Evolutionary conservation across 495 filamentous ascomycete species (phyloP).

Genomic region (Pseudoneurospora amorphoporcata): DNA sequence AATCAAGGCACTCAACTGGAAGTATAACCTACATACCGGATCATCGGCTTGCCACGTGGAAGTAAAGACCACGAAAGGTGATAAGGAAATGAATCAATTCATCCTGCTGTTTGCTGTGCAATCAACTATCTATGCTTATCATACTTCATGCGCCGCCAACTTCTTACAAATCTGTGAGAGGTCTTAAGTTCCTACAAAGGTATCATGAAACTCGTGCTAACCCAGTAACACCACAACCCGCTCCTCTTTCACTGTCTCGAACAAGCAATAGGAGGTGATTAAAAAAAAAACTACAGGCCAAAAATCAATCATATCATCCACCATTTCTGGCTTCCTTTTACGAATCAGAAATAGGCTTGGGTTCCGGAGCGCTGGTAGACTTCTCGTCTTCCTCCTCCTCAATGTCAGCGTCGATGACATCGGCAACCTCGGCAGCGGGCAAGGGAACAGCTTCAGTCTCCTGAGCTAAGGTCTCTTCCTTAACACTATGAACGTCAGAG

Average conservation of each 20-base stretch:
- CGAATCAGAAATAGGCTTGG: constrained; percentile 4
- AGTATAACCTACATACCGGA: not conserved
- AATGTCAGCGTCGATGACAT: not conserved
- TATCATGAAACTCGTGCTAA: constrained; percentile 14
- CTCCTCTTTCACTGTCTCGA: not conserved
- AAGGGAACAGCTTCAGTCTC: not conserved
- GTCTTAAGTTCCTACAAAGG: constrained; percentile 8
- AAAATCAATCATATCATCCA: not conserved
- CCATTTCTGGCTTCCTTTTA: not conserved
- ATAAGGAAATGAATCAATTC: not conserved
- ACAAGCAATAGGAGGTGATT: not conserved
- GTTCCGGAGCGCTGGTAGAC: not conserved
- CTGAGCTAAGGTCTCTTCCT: not conserved
- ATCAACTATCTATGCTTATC: not conserved
- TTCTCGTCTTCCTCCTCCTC: not conserved
- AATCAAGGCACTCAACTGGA: not conserved
- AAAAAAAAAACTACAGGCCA: not conserved
- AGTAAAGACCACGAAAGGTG: not conserved
- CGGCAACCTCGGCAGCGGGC: not conserved
- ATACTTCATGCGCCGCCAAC: constrained; percentile 5
- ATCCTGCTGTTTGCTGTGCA: constrained; percentile 4
- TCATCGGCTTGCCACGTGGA: not conserved
- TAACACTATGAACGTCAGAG: constrained; percentile 3
- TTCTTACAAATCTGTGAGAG: not conserved
- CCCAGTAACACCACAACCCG: constrained; percentile 7